phyloP scores from a whole-genome alignment of 2,329 filamentous ascomycete genomes.

The Calonectria fujianensis region DNA sequence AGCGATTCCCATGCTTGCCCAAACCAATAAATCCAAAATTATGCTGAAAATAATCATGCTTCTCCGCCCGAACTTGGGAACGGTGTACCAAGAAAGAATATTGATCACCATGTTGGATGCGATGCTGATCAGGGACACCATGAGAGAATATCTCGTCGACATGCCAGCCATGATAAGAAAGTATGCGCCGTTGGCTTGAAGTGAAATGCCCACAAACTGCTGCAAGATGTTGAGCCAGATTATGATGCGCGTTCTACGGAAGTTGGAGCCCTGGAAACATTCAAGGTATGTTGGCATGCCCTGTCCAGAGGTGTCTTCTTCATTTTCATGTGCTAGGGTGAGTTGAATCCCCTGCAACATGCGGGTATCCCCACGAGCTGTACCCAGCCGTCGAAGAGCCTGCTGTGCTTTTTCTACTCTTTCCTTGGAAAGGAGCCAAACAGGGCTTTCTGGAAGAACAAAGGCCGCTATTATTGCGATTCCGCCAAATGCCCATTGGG shows the following conservation, averaged over 20 bases:
- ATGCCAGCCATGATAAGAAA: conserved; percentile 30
- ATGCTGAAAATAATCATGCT: conserved; percentile 24
- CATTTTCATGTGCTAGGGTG: not conserved
- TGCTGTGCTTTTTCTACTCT: not conserved
- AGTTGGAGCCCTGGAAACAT: conserved; percentile 14
- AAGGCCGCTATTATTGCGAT: not conserved
- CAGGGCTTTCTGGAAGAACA: conserved; percentile 19
- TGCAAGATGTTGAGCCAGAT: not conserved
- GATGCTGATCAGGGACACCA: conserved; percentile 14
- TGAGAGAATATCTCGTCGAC: not conserved
- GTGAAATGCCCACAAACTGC: conserved; percentile 19
- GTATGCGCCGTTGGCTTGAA: conserved; percentile 7
- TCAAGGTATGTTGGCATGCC: not conserved
- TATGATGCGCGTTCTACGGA: not conserved
- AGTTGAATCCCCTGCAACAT: not conserved
- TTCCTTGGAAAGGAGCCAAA: conserved; percentile 18
- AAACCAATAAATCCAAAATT: not conserved
- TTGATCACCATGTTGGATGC: conserved; percentile 21
- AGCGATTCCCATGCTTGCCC: not conserved
- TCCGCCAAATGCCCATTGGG: conserved; percentile 25
- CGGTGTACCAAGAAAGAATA: conserved; percentile 6
- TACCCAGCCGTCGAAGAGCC: not conserved
- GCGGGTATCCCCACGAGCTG: not conserved
- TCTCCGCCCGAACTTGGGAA: conserved; percentile 11
- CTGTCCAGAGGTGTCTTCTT: not conserved